A percentile compares a stretch with the other conserved stretches of the same genome.
Evolutionary conservation across 2,329 filamentous ascomycete genomes (phyloP).

Genomic region (Dissoconium aciculare): DNA sequence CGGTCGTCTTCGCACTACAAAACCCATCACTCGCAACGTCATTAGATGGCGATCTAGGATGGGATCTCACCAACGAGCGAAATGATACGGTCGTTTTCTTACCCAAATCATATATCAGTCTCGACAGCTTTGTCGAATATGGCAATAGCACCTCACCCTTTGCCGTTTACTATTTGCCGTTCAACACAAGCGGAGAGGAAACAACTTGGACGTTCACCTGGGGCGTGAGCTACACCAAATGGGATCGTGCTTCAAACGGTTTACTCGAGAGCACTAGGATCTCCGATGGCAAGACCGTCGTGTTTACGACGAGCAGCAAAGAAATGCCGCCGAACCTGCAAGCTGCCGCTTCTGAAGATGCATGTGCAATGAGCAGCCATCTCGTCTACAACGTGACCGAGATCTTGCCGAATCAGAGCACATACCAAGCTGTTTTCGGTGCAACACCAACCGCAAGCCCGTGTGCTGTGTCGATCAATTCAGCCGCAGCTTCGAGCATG

Average conservation of each 20-base stretch:
- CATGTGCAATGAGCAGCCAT: background rate
- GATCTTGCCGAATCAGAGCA: no score
- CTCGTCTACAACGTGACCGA: constrained; percentile 3
- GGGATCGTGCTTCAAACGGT: background rate
- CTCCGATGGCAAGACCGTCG: background rate
- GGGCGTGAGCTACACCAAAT: background rate
- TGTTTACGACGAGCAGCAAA: constrained; percentile 2
- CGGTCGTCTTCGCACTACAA: constrained; percentile 3
- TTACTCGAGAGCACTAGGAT: background rate
- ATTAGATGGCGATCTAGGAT: background rate
- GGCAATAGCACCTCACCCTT: no score
- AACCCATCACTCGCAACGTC: constrained; percentile 1
- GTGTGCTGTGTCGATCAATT: constrained; percentile 2
- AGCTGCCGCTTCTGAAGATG: constrained; percentile 1
- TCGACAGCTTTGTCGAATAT: background rate
- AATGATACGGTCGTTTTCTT: background rate
- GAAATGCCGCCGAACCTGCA: constrained; percentile 2
- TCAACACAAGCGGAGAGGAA: background rate
- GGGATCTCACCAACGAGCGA: no score
- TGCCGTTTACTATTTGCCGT: background rate
- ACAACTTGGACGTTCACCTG: constrained; percentile 1
- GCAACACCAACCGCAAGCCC: constrained; percentile 2
- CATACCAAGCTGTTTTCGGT: constrained; percentile 1
- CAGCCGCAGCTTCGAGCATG: constrained; percentile 2
- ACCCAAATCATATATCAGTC: background rate